phyloP scores from a whole-genome alignment of 2,329 filamentous ascomycete species.

The Neofusicoccum laricinum region DNA sequence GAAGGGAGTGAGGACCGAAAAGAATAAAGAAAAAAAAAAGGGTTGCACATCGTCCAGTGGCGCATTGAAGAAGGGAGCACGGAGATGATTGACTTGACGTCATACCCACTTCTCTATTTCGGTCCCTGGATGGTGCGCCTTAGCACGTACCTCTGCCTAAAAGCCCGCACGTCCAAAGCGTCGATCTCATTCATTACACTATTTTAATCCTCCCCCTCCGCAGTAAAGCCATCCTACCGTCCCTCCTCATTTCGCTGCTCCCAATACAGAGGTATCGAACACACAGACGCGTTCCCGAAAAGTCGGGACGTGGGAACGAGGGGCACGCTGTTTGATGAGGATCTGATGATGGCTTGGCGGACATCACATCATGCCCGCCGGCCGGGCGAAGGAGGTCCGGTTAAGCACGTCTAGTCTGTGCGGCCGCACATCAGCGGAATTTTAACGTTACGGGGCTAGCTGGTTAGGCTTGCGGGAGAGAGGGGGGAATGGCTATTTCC shows the following conservation, averaged over 20 bases:
- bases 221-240: not conserved
- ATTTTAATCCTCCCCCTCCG: not conserved
- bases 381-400: not conserved
- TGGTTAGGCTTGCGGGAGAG: not conserved
- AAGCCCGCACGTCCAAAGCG: not conserved
- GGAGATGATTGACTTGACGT: not conserved
- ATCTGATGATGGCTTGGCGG: not conserved
- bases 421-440: not conserved
- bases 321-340: constrained; percentile 3
- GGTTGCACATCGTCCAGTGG: not conserved
- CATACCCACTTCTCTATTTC: not conserved
- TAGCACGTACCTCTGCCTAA: too few relatives aligned
- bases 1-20: not conserved
- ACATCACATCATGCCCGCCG: not conserved
- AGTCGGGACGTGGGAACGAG: not conserved
- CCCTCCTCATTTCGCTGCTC: not conserved
- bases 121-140: not conserved
- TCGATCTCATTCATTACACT: constrained; percentile 7
- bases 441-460: not conserved
- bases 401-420: constrained; percentile 7
- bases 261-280: not conserved
- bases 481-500: not conserved
- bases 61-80: not conserved
- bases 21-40: not conserved
- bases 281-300: not conserved